These are phyloP conservation scores for Hypoxylon fuscum DNA, from an alignment of 495 filamentous ascomycete genomes.

Conservation along the genomic window DNA sequence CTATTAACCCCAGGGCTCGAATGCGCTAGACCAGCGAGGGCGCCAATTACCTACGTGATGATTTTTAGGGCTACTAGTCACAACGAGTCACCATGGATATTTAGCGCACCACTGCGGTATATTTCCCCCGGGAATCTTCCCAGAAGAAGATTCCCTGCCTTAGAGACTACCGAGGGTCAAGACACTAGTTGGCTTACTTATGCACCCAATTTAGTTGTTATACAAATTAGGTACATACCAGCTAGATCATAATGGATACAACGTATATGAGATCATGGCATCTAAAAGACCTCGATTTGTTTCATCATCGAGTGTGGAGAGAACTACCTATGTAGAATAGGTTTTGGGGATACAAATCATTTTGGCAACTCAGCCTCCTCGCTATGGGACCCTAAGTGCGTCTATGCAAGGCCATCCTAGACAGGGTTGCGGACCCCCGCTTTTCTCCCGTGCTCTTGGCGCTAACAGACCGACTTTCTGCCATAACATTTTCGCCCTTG, in stretches of 20 bases:
- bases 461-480: slow-evolving; percentile 35
- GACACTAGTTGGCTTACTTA: no score
- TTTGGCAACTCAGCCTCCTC: slow-evolving; percentile 3
- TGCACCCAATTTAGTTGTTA: no score
- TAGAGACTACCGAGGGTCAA: no score
- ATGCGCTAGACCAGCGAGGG: neutral
- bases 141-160: no score
- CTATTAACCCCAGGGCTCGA: slow-evolving; percentile 13
- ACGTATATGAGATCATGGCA: neutral
- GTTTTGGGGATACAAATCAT: neutral
- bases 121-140: no score
- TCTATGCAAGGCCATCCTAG: slow-evolving; percentile 5
- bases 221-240: no score
- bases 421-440: slow-evolving; percentile 9
- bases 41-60: no score
- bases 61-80: no score
- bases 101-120: no score
- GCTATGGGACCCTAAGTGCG: neutral
- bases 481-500: slow-evolving; percentile 2
- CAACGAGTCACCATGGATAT: no score
- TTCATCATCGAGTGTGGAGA: neutral
- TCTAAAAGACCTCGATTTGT: neutral
- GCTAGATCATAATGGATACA: neutral
- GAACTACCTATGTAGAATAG: neutral
- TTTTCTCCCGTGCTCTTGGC: slow-evolving; percentile 29